A percentile compares a stretch with the other conserved stretches of the same genome.
phyloP scores from a whole-genome alignment of 2,329 filamentous ascomycete genomes.

The Fusarium sp. region DNA sequence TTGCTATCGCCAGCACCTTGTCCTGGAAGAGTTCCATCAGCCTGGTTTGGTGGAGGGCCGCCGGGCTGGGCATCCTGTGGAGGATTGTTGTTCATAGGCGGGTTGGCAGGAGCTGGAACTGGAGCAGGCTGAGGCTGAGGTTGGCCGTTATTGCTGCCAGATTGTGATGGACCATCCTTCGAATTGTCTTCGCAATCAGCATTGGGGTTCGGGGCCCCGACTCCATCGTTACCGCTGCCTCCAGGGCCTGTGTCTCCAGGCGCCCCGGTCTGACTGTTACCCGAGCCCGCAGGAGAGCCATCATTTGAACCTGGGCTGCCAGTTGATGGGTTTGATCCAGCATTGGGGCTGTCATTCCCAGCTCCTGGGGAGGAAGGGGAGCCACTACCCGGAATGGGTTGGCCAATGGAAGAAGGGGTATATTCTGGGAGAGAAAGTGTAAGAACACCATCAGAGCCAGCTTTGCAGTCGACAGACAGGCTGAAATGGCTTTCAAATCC shows the following conservation, averaged over 20 bases:
- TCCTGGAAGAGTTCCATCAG: neutral
- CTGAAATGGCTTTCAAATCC: slow-evolving; percentile 39
- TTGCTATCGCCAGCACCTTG: neutral
- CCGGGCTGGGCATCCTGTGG: neutral
- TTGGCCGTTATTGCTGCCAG: neutral
- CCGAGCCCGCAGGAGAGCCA: neutral
- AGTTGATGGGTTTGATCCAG: neutral
- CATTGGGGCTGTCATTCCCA: neutral
- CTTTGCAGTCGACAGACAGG: slow-evolving; percentile 44
- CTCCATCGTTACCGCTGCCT: neutral
- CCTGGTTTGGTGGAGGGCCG: neutral
- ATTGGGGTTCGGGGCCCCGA: neutral
- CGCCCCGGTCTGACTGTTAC: neutral
- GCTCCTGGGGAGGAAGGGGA: neutral
- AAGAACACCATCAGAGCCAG: slow-evolving; percentile 48
- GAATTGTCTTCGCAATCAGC: neutral
- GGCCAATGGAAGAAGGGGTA: slow-evolving; percentile 18
- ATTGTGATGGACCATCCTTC: neutral
- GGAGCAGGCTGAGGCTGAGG: neutral
- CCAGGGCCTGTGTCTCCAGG: neutral
- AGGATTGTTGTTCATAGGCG: neutral
- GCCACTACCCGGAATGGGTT: neutral
- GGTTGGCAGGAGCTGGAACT: neutral
- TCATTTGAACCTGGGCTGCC: neutral
- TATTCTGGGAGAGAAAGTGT: slow-evolving; percentile 43